These are phyloP conservation scores for Lactarius tabidus DNA, from an alignment of 768 basidiomycete species.

Conservation along the genomic window DNA sequence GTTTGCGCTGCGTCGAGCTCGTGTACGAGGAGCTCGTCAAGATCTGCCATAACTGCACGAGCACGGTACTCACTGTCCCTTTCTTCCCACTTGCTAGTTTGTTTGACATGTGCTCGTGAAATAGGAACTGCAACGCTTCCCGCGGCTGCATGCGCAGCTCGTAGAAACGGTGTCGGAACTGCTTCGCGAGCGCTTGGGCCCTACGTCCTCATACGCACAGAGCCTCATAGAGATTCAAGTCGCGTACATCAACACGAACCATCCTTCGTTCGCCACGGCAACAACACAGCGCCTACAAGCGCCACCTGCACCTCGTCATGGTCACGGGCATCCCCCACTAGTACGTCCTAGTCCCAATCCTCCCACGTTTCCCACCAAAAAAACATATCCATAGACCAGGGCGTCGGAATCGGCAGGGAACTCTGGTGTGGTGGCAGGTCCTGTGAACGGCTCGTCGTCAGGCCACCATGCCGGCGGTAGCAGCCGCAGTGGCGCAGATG, in stretches of 20 bases:
- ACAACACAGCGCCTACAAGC: constrained; percentile 57
- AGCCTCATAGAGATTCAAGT: constrained; percentile 96
- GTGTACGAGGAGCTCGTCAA: constrained; percentile 99
- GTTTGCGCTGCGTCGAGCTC: constrained; percentile 92
- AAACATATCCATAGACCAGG: constrained; percentile 46
- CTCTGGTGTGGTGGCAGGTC: constrained; percentile 30
- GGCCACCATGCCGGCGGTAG: background rate
- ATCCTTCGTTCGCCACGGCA: constrained; percentile 87
- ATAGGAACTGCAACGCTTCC: constrained; percentile 95
- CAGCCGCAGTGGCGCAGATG: constrained; percentile 40
- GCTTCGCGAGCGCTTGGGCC: constrained; percentile 89
- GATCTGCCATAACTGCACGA: constrained; percentile 98
- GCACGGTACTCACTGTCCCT: constrained; percentile 49
- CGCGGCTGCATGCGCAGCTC: constrained; percentile 84
- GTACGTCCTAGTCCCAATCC: constrained; percentile 40
- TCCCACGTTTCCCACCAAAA: background rate
- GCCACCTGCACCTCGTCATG: constrained; percentile 39
- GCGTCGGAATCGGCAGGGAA: constrained; percentile 48
- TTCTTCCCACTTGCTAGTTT: constrained; percentile 6
- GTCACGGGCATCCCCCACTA: constrained; percentile 46
- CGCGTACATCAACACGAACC: constrained; percentile 99
- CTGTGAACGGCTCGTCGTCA: constrained; percentile 43
- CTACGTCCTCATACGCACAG: constrained; percentile 94
- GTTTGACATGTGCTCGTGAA: background rate
- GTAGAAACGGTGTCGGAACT: constrained; percentile 98